Base-by-base conservation (phyloP, 768 basidiomycete species). In the Phylloporus arenicola region DNA sequence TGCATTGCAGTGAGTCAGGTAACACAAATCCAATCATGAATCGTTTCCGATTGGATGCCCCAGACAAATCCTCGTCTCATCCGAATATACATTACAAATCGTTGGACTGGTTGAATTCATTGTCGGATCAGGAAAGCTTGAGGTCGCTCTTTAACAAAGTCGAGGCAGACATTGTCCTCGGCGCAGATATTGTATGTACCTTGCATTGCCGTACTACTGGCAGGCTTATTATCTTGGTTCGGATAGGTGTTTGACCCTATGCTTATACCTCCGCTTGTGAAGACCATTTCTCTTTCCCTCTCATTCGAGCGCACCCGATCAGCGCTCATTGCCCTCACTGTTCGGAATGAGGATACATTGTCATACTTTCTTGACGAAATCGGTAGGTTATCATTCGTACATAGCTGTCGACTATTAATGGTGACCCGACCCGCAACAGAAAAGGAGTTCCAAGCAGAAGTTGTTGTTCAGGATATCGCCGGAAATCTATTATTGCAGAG, bases 71-170 rank as follows among this genome's bases (percentile, higher is more conserved):
- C 6, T 77, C 77, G 1, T 55, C 56, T 0, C 78, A 84, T 63
- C 67, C 74, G 8, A 60, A 69, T 29, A 47, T 87, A 16, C 54
- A 67, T 16, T 79, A 72, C 50, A 62, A 65, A 17, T 57, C 68
- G n/a, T 63, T 89, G 16, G 84, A 90, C 60, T 91, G 88, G 88
- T 70, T 72, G 10, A 75, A 80, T 50, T 77, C 85, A 4, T 56
- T 80, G n/a, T 70, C 75, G 30, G 35, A 51, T 4, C 57, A 62
- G 19, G 57, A 64, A 20, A 44, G 51, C 9, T 44, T 53, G 43
- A 37, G 41, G 14, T 49, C 48, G 13, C 52, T 70, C 10, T 56
- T 89, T 4, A 50, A 63, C 20, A 67, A 75, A 19, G 69, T 74
- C 17, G 61, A 72, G 6, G 71, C 78, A 2, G 81, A 86, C 43